Conservation (phyloP, 176 grass and related monocot species). For the Eremochloa ophiuroides region DNA sequence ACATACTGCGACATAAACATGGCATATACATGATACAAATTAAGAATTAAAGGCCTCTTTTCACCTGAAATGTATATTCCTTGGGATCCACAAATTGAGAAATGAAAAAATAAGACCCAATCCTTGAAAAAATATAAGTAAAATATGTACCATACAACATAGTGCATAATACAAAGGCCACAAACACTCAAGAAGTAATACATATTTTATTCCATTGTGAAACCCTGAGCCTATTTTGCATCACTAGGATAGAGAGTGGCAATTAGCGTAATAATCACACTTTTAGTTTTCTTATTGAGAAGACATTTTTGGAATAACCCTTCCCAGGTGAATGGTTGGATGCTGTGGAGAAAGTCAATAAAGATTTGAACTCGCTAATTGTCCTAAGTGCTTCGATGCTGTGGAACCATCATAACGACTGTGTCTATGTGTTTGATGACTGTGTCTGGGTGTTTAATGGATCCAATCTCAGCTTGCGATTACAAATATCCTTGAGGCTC, state of each 20-base stretch:
- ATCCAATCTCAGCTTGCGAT: not conserved
- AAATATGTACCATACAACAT: slow-evolving; percentile 13
- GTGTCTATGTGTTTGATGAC: not conserved
- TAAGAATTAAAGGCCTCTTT: not conserved
- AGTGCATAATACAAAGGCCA: not conserved
- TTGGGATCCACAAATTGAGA: not conserved
- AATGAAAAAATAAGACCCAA: not conserved
- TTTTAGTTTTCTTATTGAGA: not conserved
- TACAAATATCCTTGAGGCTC: not conserved
- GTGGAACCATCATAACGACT: not conserved
- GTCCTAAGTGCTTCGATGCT: not conserved
- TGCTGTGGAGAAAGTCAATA: not conserved
- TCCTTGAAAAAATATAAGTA: not conserved
- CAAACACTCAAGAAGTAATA: not conserved
- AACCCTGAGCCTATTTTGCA: not conserved
- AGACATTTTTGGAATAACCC: not conserved
- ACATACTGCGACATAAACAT: not conserved
- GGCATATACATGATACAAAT: not conserved
- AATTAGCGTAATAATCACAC: not conserved
- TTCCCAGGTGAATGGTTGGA: not conserved
- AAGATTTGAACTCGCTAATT: not conserved
- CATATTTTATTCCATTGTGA: not conserved
- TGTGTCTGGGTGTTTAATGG: too few species aligned
- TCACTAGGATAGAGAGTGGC: not conserved
- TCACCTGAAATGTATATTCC: not conserved